Evolutionary conservation across 1,284 basidiomycete genomes (phyloP).

Genomic region (Tylopilus sp.): DNA sequence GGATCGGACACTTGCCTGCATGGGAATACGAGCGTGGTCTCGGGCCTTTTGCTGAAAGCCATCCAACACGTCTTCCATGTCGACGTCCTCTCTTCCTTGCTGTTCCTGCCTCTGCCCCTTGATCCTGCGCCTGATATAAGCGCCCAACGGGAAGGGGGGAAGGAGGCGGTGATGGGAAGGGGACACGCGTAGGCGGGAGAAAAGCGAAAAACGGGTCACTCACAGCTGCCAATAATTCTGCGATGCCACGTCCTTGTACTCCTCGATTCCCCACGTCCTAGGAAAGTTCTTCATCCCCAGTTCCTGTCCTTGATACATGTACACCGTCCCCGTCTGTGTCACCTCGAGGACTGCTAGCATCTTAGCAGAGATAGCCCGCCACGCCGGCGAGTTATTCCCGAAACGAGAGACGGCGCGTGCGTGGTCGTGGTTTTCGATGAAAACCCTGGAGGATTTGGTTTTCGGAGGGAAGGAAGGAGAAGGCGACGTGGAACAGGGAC

Average conservation of each 20-base stretch:
- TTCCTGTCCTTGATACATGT: slow-evolving; percentile 72
- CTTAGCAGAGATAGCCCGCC: slow-evolving; percentile 56
- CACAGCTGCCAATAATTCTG: slow-evolving; percentile 48
- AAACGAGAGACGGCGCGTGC: slow-evolving; percentile 61
- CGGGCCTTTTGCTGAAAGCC: slow-evolving; percentile 59
- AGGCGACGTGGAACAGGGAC: slow-evolving; percentile 12
- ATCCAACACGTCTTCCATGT: slow-evolving; percentile 56
- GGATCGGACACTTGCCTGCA: slow-evolving; percentile 42
- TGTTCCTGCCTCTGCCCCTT: slow-evolving; percentile 38
- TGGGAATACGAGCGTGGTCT: slow-evolving; percentile 66
- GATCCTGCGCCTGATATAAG: slow-evolving; percentile 29
- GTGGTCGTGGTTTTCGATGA: slow-evolving; percentile 67
- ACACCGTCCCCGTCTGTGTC: slow-evolving; percentile 62
- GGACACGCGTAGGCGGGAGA: not conserved
- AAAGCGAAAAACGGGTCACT: slow-evolving; percentile 6
- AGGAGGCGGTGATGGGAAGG: too few relatives aligned
- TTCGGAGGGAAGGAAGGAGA: not conserved
- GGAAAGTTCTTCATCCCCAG: slow-evolving; percentile 69
- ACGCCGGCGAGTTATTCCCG: slow-evolving; percentile 54
- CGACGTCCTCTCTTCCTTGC: slow-evolving; percentile 39
- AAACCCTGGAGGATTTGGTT: slow-evolving; percentile 37
- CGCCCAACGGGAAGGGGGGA: not conserved
- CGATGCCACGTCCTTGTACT: slow-evolving; percentile 64
- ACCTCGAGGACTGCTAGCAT: slow-evolving; percentile 59
- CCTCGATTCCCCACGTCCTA: slow-evolving; percentile 59